phyloP scores from a whole-genome alignment of 2,329 filamentous ascomycete species.

The Cordyceps pruinosa region DNA sequence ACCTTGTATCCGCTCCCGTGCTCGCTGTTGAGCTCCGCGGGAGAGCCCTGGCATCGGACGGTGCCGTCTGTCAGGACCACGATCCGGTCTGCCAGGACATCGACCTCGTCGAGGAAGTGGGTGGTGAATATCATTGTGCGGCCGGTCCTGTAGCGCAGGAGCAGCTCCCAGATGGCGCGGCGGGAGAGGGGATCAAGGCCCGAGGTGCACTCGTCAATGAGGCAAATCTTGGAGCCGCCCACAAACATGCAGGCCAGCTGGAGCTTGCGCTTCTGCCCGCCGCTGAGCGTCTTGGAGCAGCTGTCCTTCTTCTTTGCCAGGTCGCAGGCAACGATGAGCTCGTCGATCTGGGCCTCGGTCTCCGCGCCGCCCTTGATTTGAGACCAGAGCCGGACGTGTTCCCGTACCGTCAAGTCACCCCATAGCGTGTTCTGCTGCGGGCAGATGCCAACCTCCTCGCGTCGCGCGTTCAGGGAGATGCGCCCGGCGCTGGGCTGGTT shows the following conservation, averaged over 20 bases:
- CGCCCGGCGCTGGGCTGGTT: conserved; percentile 52
- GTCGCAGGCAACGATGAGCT: conserved; percentile 52
- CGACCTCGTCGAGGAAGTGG: conserved; percentile 67
- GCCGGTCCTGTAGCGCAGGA: conserved; percentile 54
- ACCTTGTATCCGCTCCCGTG: conserved; percentile 60
- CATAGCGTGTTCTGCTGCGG: conserved; percentile 64
- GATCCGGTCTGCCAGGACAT: conserved; percentile 61
- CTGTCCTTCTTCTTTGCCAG: conserved; percentile 50
- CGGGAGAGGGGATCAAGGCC: conserved; percentile 61
- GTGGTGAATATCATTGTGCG: conserved; percentile 62
- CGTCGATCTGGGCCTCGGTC: conserved; percentile 40
- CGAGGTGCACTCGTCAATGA: conserved; percentile 62
- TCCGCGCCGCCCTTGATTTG: conserved; percentile 43
- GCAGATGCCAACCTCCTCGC: conserved; percentile 44
- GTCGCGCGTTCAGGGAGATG: conserved; percentile 48
- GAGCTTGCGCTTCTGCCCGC: conserved; percentile 7
- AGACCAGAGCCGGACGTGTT: conserved; percentile 60
- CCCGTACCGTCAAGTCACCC: conserved; percentile 57
- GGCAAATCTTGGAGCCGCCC: conserved; percentile 59
- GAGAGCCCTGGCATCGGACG: conserved; percentile 55
- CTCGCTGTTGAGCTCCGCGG: conserved; percentile 56
- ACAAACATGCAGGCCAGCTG: conserved; percentile 59
- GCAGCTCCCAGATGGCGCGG: conserved; percentile 63
- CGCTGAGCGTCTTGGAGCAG: conserved; percentile 42
- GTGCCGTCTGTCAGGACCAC: conserved; percentile 57